Percentiles rank a stretch among this genome's conserved stretches.
Evolutionary conservation across 352 stramenopile species (phyloP).

Genomic region (Pythium biforme): DNA sequence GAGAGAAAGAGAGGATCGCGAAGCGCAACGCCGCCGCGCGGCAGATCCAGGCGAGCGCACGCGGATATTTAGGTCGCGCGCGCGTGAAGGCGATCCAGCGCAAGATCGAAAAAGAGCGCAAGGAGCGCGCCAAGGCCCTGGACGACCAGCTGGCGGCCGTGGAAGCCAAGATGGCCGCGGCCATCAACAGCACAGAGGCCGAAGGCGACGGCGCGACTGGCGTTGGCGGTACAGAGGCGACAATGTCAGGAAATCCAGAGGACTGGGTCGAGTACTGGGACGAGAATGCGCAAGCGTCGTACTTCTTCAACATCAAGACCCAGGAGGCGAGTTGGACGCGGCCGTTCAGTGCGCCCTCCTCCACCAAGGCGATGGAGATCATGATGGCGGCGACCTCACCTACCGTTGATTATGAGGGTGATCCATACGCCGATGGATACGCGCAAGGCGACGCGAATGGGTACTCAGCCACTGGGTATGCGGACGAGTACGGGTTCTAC

Average conservation of each 20-base stretch:
- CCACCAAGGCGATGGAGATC: slow-evolving; percentile 40
- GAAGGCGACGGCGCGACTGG: slow-evolving; percentile 7
- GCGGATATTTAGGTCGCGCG: slow-evolving; percentile 58
- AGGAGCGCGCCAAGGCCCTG: slow-evolving; percentile 51
- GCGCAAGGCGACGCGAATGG: slow-evolving; percentile 31
- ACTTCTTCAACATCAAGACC: slow-evolving; percentile 88
- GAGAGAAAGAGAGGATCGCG: slow-evolving; percentile 61
- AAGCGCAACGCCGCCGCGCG: slow-evolving; percentile 47
- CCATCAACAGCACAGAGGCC: slow-evolving; percentile 19
- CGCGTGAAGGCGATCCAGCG: slow-evolving; percentile 52
- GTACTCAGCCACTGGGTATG: slow-evolving; percentile 43
- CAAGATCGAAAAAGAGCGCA: slow-evolving; percentile 65
- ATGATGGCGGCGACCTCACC: slow-evolving; percentile 30
- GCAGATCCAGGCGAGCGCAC: slow-evolving; percentile 52
- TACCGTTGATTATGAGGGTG: slow-evolving; percentile 42
- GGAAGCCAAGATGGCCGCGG: slow-evolving; percentile 55
- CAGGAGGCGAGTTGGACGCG: slow-evolving; percentile 87
- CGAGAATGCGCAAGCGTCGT: slow-evolving; percentile 84
- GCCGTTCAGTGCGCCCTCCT: slow-evolving; percentile 37
- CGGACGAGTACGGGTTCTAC: slow-evolving; percentile 81
- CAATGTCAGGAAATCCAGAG: slow-evolving; percentile 29
- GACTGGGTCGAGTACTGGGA: slow-evolving; percentile 92
- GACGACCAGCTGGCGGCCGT: slow-evolving; percentile 58
- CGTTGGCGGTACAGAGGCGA: neutral
- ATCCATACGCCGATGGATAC: slow-evolving; percentile 16